Base-by-base conservation (phyloP, 2,329 filamentous ascomycete genomes). In the Metarhizium album region DNA sequence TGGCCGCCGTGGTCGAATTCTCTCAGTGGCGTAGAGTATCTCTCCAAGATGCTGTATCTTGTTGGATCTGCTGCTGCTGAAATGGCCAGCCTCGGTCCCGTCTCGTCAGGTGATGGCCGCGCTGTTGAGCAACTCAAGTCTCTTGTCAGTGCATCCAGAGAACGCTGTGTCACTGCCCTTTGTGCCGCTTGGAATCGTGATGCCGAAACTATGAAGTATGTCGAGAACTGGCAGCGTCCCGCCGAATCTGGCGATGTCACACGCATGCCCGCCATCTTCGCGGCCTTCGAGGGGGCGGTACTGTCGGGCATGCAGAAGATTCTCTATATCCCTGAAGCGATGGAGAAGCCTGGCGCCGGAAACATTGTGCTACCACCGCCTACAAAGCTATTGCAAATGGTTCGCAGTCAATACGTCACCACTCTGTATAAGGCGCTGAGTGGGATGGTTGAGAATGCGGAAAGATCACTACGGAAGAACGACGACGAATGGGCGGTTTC, bases 361-460 rank as follows among this genome's bases (percentile, higher is more conserved):
- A 83, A 88, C 60, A 90, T 98, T 56, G 83, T 97, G 51, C 79
- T 86, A 23, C 85, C 91, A 18, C 94, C 93, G 4, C 84, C 89
- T 35, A 76, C 84, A 7, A 98, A 97, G 66, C 72, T 96, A 42
- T 73, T 97, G 42, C 87, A 95, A 65, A 89, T 90, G 80, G 89
- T 97, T 16, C 81, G 90, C 56, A 86, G 83, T 56, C 89, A 95
- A 62, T 98, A 98, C 62, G 90, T 95, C 16, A 90, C 86, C 6
- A 95, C 90, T 52, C 72, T 98, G 42, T 97, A 97, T 69, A 95
- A 95, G 66, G 89, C 89, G 6, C 71, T 98, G 37, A 94, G 88
- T 60, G 93, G 91, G 22, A 91, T 98, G 82, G 90, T 98, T 1
- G 93, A 97, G 68, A 97, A 95, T 66, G 91, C 93, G 3, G 90